These are phyloP conservation scores for Saturnispora sanitii DNA, from an alignment of 805 yeast genomes.

Conservation along the genomic window DNA sequence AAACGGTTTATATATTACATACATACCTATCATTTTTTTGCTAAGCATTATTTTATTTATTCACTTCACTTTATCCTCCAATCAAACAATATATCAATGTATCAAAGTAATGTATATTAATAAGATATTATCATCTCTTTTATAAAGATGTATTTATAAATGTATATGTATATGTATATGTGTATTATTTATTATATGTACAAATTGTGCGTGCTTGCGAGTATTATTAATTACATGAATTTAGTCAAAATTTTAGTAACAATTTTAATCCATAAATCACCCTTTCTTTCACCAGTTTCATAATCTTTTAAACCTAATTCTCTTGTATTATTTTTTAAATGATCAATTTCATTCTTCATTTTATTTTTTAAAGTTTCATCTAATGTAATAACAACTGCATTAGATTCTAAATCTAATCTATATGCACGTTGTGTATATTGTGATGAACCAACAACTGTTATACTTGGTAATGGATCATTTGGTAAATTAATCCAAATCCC, in stretches of 20 bases:
- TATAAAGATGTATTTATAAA: no score
- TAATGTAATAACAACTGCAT: constrained; percentile 68
- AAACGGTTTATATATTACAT: no score
- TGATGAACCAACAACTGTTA: constrained; percentile 85
- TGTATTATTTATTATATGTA: background rate
- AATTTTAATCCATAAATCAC: constrained; percentile 51
- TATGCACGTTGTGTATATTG: constrained; percentile 90
- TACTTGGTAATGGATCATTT: constrained; percentile 46
- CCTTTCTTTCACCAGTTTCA: constrained; percentile 44
- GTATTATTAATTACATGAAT: constrained; percentile 27
- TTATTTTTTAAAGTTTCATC: constrained; percentile 46
- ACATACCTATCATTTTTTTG: no score
- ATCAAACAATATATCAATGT: no score
- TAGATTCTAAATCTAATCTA: constrained; percentile 77
- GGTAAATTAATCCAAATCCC: constrained; percentile 79
- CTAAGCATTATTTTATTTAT: no score
- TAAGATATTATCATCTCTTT: no score
- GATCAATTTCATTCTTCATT: constrained; percentile 55
- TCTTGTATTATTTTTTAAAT: constrained; percentile 45
- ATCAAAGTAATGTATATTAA: no score
- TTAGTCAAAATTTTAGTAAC: constrained; percentile 59
- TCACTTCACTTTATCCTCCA: no score
- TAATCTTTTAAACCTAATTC: constrained; percentile 53
- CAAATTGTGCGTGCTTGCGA: background rate
- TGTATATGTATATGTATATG: no score